Conservation (phyloP, 2,329 filamentous ascomycete genomes). For the Fusarium albosuccineum region DNA sequence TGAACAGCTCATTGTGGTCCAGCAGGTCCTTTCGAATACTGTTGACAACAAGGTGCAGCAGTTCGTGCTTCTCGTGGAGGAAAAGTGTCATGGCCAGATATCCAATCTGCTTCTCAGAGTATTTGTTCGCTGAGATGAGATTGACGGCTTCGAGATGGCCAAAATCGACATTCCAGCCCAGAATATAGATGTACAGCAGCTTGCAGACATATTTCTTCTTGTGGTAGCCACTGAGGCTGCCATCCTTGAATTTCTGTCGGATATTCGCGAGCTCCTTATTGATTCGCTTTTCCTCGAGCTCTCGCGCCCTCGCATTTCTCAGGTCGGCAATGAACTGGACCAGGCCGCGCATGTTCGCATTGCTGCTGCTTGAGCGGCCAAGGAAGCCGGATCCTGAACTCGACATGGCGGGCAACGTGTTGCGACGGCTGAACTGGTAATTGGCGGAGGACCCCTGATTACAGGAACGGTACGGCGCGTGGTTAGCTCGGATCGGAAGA, state of each 20-base stretch:
- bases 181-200: conserved; percentile 98
- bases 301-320: conserved; percentile 92
- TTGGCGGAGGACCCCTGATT: conserved; percentile 44
- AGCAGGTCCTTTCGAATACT: conserved; percentile 96
- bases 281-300: conserved; percentile 98
- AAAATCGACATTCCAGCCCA: conserved; percentile 99
- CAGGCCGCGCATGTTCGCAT: conserved; percentile 81
- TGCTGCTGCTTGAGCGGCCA: conserved; percentile 74
- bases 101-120: conserved; percentile 99
- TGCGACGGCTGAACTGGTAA: conserved; percentile 29
- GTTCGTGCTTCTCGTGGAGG: conserved; percentile 95
- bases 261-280: conserved; percentile 99
- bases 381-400: conserved; percentile 72
- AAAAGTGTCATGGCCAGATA: conserved; percentile 98
- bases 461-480: conserved; percentile 23
- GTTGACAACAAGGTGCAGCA: conserved; percentile 96
- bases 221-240: conserved; percentile 93
- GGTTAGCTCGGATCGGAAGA: conserved; percentile 23
- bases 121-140: conserved; percentile 95
- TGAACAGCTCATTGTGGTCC: conserved; percentile 97
- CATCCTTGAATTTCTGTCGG: conserved; percentile 97
- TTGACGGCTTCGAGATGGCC: conserved; percentile 98
- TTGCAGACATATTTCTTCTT: conserved; percentile 99
- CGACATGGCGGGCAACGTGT: conserved; percentile 60
- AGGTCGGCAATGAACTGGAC: conserved; percentile 99